Evolutionary conservation across 225 moss, liverwort and hornwort species (phyloP), one percentile per base, ranked within the genome.

Genomic region (Physcomitrellopsis africana): DNA sequence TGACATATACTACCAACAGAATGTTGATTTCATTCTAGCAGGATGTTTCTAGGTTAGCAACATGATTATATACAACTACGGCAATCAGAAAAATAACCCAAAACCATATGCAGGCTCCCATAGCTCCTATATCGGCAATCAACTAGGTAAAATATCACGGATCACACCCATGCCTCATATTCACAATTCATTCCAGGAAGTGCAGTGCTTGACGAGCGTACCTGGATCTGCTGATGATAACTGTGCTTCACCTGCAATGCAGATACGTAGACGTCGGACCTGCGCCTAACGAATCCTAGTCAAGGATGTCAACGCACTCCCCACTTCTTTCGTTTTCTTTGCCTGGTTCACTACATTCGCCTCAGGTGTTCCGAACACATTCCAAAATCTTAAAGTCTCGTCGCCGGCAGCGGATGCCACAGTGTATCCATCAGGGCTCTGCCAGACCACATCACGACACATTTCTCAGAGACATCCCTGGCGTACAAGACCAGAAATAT

Each of bases 311-410:
- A 85, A 58, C 3, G 80, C 80, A 24, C 82, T 80, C 0, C 66
- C 82, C 12, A 81, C 65, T 10, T 92, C 88, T 65, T 81, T 85
- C 2, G 60, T 80, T 57, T 86, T 86, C 61, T 72, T 81, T 3
- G 48, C 48, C 76, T 94, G 90, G 0, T 85, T 44, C 3, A 77
- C 80, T 1, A 77, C 81, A 27, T 86, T 89, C 6, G 76, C 51
- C 61, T 94, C 91, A 5, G 92, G 92, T 8, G 91, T 74, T 0
- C 94, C 96, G 17, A 96, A 96, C 0, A 96, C 94, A 46, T 96
- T 86, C 96, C 96, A 96, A 57, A 96, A 94, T 37, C 96, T 82
- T 3, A 96, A 70, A 0, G 96, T 96, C 58, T 96, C 96, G n/a
- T 96, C 96, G 0, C 91, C 94, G 0, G 96, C 94, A 27, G 94